Percentiles rank a stretch among this genome's conserved stretches.
These are phyloP conservation scores for Keithomyces neogunnii DNA, from an alignment of 2,329 filamentous ascomycete genomes.

Conservation along the genomic window DNA sequence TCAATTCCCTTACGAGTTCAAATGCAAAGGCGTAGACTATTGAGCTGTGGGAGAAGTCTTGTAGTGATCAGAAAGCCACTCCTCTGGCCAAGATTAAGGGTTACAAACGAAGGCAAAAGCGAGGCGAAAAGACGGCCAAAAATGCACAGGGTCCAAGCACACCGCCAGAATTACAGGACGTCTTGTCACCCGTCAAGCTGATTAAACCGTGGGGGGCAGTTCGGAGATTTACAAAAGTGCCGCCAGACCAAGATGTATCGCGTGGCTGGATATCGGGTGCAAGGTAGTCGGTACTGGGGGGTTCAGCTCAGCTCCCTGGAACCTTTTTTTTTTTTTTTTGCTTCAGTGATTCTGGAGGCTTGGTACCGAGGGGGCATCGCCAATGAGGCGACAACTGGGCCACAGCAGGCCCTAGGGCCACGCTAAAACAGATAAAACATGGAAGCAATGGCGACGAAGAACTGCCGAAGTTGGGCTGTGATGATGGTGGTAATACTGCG, in stretches of 20 bases:
- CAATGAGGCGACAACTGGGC: background rate
- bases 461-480: background rate
- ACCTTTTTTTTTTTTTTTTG: background rate
- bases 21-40: too few relatives aligned
- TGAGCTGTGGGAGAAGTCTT: too few relatives aligned
- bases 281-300: conserved; percentile 6
- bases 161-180: conserved; percentile 56
- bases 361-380: background rate
- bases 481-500: background rate
- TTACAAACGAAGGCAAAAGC: too few relatives aligned
- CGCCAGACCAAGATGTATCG: background rate
- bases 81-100: too few relatives aligned
- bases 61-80: too few relatives aligned
- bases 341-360: background rate
- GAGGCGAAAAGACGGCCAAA: too few relatives aligned
- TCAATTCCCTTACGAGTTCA: too few relatives aligned
- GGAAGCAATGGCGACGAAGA: background rate
- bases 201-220: too few relatives aligned
- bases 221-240: too few relatives aligned
- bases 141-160: conserved; percentile 44
- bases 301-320: conserved; percentile 10
- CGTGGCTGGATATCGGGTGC: background rate
- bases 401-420: background rate
- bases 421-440: background rate
- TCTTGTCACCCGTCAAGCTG: conserved; percentile 47